These are phyloP conservation scores for Russula griseocarnosa DNA, from an alignment of 768 basidiomycete genomes.

Conservation along the genomic window DNA sequence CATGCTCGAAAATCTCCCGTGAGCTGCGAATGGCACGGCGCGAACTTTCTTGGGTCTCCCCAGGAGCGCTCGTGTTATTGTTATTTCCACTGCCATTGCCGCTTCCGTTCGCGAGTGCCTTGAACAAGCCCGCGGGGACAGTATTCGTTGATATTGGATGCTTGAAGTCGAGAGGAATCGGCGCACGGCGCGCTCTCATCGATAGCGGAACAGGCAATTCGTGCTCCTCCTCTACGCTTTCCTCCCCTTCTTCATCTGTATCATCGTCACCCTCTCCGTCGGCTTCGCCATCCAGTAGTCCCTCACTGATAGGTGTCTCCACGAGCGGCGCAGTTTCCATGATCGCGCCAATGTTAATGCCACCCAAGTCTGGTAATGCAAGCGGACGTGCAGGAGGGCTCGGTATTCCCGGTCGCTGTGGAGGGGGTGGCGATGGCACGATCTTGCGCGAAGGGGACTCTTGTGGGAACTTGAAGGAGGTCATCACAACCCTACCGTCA, in stretches of 20 bases:
- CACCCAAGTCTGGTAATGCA: conserved; percentile 62
- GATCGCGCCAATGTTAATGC: conserved; percentile 29
- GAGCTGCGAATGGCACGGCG: conserved; percentile 73
- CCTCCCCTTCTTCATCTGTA: conserved; percentile 14
- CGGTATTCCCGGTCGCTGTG: conserved; percentile 31
- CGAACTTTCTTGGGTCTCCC: conserved; percentile 54
- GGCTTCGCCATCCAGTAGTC: conserved; percentile 28
- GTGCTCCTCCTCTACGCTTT: conserved; percentile 26
- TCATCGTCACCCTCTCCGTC: conserved; percentile 29
- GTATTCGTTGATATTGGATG: conserved; percentile 63
- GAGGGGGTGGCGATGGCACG: conserved; percentile 39
- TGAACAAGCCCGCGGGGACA: conserved; percentile 82
- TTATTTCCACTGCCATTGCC: conserved; percentile 29
- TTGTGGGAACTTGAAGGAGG: conserved; percentile 73
- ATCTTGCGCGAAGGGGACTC: conserved; percentile 51
- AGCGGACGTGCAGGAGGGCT: conserved; percentile 56
- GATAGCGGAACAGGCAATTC: conserved; percentile 36
- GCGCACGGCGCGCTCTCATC: conserved; percentile 56
- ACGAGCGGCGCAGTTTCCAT: neutral
- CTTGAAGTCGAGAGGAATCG: conserved; percentile 76
- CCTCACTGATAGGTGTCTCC: conserved; percentile 13
- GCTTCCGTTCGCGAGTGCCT: conserved; percentile 54
- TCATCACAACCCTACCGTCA: conserved; percentile 49
- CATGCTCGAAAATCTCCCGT: conserved; percentile 67
- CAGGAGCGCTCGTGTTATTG: neutral